Evolutionary conservation across 2,329 filamentous ascomycete species (phyloP).

Genomic region (Diaporthe sp.): DNA sequence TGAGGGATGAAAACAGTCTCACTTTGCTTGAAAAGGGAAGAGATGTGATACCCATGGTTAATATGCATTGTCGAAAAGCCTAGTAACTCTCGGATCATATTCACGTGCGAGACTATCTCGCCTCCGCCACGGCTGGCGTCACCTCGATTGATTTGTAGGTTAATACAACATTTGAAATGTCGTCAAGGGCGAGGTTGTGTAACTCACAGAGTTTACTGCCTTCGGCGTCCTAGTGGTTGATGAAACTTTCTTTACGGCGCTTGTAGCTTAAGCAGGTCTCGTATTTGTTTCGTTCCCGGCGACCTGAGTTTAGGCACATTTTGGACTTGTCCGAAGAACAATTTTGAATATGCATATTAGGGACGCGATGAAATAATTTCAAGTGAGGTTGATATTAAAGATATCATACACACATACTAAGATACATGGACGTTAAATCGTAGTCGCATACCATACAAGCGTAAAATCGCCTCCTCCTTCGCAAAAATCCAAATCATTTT

Average conservation of each 20-base stretch:
- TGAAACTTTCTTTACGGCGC: too few relatives aligned
- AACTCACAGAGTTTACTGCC: too few relatives aligned
- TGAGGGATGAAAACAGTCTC: not conserved
- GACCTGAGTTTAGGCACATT: too few relatives aligned
- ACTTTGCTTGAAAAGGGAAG: not conserved
- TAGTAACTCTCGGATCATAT: not conserved
- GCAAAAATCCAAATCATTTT: not conserved
- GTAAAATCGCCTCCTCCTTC: not conserved
- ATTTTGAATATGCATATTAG: not conserved
- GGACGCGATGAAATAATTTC: not conserved
- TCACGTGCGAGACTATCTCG: not conserved
- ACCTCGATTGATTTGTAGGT: not conserved
- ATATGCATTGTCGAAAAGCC: not conserved
- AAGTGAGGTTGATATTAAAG: not conserved
- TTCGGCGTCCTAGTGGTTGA: too few relatives aligned
- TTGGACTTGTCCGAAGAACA: not conserved
- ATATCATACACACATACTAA: constrained; percentile 16
- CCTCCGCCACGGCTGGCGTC: not conserved
- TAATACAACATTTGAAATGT: not conserved
- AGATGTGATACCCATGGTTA: not conserved
- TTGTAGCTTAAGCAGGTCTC: too few relatives aligned
- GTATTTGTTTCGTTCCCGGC: not conserved
- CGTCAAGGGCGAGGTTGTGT: too few relatives aligned
- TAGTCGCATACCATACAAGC: constrained; percentile 6
- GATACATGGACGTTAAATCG: constrained; percentile 23